Evolutionary conservation across 2,329 filamentous ascomycete species (phyloP), one percentile per base, ranked within the genome.

Genomic region (Mollisia scopiformis): DNA sequence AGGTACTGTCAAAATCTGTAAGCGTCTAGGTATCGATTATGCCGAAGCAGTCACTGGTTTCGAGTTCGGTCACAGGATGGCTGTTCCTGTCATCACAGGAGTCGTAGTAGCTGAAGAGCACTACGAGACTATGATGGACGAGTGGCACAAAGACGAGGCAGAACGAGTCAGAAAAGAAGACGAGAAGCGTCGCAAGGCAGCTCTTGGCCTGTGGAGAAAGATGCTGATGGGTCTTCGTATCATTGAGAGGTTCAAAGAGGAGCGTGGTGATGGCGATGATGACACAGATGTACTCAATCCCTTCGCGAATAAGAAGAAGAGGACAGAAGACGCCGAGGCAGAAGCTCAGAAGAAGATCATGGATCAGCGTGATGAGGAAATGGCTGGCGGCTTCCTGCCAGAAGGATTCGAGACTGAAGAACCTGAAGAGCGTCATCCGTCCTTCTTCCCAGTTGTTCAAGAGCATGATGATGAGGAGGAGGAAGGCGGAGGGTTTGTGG

Each of bases 31-130:
- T 3, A 89, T 98, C 37, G 93, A 97, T 72, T 96, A 88, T 69
- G 95, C 95, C 0, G 95, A 98, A 75, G 95, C 95, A 1, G 95
- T 97, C 2, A 93, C 93, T 0, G 95, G 92, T 1, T 99, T 99
- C 73, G 95, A 99, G 72, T 99, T 98, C 73, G 94, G 94, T 0
- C 89, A 95, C 69, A 90, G 95, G 62, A 93, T 95, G 83, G 95
- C 95, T 5, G 92, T 98, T 0, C 95, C 95, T 0, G 87, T 97
- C 0, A 90, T 98, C 28, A 89, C 91, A 57, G 95, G 94, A 0
- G 92, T 97, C 0, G 93, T 99, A 0, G 85, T 97, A 1, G 92
- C 94, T 0, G 84, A 87, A 64, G 93, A 96, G 75, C 84, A 97
- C 66, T 85, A 91, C 62, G 86, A 88, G 16, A 73, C 84, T 33